Evolutionary conservation across 1,284 basidiomycete genomes (phyloP).

Genomic region (Puccinia polysora): DNA sequence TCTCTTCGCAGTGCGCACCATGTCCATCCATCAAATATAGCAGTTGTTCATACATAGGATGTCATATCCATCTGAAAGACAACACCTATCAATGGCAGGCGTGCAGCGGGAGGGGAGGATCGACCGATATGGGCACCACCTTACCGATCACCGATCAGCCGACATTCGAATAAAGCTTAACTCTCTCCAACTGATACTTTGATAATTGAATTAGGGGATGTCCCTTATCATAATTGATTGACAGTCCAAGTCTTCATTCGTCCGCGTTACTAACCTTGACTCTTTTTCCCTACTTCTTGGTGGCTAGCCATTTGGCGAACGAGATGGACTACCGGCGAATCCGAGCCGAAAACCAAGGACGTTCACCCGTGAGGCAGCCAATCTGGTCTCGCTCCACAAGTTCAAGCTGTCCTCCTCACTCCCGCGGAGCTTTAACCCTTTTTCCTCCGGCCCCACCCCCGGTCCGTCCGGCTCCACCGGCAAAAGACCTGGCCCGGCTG

Average conservation of each 20-base stretch:
- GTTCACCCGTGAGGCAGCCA: conserved; percentile 41
- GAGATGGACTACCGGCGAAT: conserved; percentile 40
- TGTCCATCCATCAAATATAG: too few species aligned
- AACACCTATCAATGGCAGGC: too few species aligned
- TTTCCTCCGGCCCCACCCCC: background rate
- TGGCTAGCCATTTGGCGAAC: conserved; percentile 43
- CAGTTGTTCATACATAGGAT: too few species aligned
- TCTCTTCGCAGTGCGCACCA: too few species aligned
- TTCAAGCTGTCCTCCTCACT: conserved; percentile 19
- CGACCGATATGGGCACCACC: too few species aligned
- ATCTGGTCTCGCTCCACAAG: conserved; percentile 39
- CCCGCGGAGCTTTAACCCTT: background rate
- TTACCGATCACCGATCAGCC: too few species aligned
- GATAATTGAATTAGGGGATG: too few species aligned
- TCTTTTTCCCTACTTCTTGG: background rate
- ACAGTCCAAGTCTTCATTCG: background rate
- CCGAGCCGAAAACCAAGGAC: conserved; percentile 32
- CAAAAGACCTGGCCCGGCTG: conserved; percentile 4
- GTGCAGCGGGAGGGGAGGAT: too few species aligned
- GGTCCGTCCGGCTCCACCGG: background rate
- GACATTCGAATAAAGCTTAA: too few species aligned
- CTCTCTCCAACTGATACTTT: too few species aligned
- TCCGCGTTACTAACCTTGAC: background rate
- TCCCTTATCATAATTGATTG: too few species aligned
- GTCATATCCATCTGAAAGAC: too few species aligned